A percentile compares a stretch with the other conserved stretches of the same genome.
phyloP scores from a whole-genome alignment of 2,329 filamentous ascomycete genomes.

The Xylariaceae sp. region DNA sequence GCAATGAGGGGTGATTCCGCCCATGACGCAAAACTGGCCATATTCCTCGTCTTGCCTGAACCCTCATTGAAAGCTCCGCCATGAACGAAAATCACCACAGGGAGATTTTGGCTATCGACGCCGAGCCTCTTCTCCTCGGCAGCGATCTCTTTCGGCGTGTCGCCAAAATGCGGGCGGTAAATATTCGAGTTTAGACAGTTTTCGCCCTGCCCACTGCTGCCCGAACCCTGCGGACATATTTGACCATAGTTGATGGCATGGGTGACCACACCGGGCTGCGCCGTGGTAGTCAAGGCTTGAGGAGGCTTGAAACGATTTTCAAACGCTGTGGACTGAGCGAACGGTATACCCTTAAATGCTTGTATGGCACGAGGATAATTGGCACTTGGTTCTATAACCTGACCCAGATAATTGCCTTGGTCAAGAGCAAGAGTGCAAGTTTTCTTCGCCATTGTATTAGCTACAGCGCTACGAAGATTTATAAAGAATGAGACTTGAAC shows the following conservation, averaged over 20 bases:
- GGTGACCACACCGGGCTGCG: slow-evolving; percentile 32
- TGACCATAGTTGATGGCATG: slow-evolving; percentile 34
- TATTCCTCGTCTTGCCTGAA: slow-evolving; percentile 53
- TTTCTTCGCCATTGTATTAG: slow-evolving; percentile 26
- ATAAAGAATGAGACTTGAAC: background rate
- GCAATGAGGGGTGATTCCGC: slow-evolving; percentile 51
- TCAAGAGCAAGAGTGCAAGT: slow-evolving; percentile 30
- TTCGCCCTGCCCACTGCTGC: slow-evolving; percentile 40
- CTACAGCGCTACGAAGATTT: background rate
- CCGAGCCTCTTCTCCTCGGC: slow-evolving; percentile 26
- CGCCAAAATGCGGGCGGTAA: slow-evolving; percentile 39
- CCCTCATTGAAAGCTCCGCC: slow-evolving; percentile 62
- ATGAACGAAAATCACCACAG: slow-evolving; percentile 61
- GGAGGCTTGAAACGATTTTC: slow-evolving; percentile 47
- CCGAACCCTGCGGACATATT: slow-evolving; percentile 33
- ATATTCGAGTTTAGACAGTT: slow-evolving; percentile 55
- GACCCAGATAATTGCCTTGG: slow-evolving; percentile 43
- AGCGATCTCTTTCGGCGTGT: slow-evolving; percentile 21
- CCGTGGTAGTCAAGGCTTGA: slow-evolving; percentile 29
- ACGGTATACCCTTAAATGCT: slow-evolving; percentile 50
- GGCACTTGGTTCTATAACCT: slow-evolving; percentile 28
- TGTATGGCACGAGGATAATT: slow-evolving; percentile 42
- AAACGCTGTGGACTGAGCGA: slow-evolving; percentile 38
- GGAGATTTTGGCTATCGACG: slow-evolving; percentile 32
- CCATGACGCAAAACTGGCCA: slow-evolving; percentile 60